Evolutionary conservation across 441 rosid species (phyloP).

Genomic region (Daphne laureola): DNA sequence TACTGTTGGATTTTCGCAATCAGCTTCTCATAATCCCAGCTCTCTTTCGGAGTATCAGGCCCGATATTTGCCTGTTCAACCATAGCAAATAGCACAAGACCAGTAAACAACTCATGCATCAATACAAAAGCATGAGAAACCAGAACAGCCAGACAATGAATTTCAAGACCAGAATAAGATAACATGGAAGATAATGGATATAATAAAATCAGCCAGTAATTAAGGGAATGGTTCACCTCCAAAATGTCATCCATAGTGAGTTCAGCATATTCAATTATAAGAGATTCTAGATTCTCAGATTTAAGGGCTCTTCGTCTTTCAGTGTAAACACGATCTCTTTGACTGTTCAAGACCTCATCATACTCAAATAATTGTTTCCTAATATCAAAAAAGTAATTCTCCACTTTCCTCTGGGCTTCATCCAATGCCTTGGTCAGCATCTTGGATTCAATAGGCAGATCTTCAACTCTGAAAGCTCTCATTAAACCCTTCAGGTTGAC

Average conservation of each 20-base stretch:
- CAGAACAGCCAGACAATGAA: slow-evolving; percentile 1
- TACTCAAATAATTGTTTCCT: slow-evolving; percentile 90
- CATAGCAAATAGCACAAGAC: too few species aligned
- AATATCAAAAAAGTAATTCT: slow-evolving; percentile 90
- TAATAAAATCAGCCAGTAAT: slow-evolving; percentile 6
- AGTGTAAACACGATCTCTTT: slow-evolving; percentile 91
- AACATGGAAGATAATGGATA: slow-evolving; percentile 2
- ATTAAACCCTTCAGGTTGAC: slow-evolving; percentile 70
- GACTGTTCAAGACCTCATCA: slow-evolving; percentile 96
- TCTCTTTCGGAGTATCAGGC: slow-evolving; percentile 57
- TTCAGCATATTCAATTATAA: slow-evolving; percentile 92
- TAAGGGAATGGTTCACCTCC: slow-evolving; percentile 49
- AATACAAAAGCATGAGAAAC: slow-evolving; percentile 12
- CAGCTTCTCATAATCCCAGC: slow-evolving; percentile 92
- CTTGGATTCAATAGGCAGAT: slow-evolving; percentile 88
- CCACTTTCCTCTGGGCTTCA: slow-evolving; percentile 98
- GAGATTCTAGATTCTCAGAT: slow-evolving; percentile 79
- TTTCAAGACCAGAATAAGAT: background rate
- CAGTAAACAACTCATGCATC: too few species aligned
- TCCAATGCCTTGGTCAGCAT: slow-evolving; percentile 96
- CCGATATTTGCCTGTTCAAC: slow-evolving; percentile 82
- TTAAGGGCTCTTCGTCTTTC: slow-evolving; percentile 96
- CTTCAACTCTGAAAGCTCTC: slow-evolving; percentile 97
- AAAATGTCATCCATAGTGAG: slow-evolving; percentile 94
- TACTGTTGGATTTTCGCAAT: slow-evolving; percentile 93